Conservation (phyloP, 2,329 filamentous ascomycete genomes). For the Aureobasidium vineae region DNA sequence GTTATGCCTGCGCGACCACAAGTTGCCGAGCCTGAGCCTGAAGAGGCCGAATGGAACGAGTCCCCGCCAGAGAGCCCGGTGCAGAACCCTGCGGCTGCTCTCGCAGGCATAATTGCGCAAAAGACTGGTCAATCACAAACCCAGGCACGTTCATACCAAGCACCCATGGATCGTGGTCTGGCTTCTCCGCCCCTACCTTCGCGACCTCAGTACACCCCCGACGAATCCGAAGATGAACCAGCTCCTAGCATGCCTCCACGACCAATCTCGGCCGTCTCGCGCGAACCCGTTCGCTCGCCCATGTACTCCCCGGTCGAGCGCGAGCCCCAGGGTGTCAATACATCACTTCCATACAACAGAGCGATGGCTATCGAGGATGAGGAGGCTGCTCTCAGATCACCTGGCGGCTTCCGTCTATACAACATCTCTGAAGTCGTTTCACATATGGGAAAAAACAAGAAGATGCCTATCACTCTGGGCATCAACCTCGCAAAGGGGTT, state of each 20-base stretch:
- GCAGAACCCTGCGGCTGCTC: conserved; percentile 57
- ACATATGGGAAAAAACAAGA: conserved; percentile 95
- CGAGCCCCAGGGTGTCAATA: conserved; percentile 45
- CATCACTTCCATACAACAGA: conserved; percentile 58
- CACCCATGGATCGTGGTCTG: conserved; percentile 35
- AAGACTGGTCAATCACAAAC: conserved; percentile 43
- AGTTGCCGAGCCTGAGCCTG: conserved; percentile 38
- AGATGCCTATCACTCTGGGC: conserved; percentile 96
- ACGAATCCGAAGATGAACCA: conserved; percentile 64
- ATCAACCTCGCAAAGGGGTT: conserved; percentile 84
- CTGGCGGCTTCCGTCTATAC: conserved; percentile 87
- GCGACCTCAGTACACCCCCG: conserved; percentile 58
- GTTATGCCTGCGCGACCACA: conserved; percentile 43
- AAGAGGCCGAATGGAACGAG: conserved; percentile 46
- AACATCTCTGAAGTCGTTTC: conserved; percentile 98
- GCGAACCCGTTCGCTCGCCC: conserved; percentile 43
- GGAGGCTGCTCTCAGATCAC: conserved; percentile 53
- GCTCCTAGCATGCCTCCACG: conserved; percentile 63
- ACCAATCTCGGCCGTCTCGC: conserved; percentile 56
- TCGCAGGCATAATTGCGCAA: conserved; percentile 55
- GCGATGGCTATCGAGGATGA: conserved; percentile 44
- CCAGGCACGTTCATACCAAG: conserved; percentile 30
- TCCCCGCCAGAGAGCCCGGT: conserved; percentile 39
- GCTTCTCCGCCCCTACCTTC: conserved; percentile 55
- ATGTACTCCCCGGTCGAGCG: conserved; percentile 40